These are phyloP conservation scores for Durio zibethinus DNA, from an alignment of 345 rosid species.

Conservation along the genomic window DNA sequence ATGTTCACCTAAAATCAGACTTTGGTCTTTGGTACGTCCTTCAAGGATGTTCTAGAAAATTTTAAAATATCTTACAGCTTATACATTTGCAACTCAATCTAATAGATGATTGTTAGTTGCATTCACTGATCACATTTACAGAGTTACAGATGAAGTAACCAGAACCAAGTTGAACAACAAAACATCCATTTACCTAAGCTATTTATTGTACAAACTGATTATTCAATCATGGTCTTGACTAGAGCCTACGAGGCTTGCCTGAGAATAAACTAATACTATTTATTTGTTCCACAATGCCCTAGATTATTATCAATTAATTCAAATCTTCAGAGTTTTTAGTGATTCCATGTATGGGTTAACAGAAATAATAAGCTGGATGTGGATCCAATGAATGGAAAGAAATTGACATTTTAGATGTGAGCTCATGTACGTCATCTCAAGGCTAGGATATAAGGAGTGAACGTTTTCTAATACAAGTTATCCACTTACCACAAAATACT, in stretches of 20 bases:
- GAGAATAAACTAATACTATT: background rate
- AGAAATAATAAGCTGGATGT: background rate
- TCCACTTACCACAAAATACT: constrained; percentile 74
- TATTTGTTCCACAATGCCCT: background rate
- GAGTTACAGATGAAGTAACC: background rate
- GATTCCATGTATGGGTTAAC: background rate
- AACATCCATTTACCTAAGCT: background rate
- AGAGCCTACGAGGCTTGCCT: background rate
- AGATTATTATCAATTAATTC: background rate
- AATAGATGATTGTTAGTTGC: no score
- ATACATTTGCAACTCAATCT: background rate
- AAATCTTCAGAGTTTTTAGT: background rate
- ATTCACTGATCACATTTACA: background rate
- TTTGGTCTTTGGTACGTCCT: background rate
- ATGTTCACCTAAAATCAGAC: background rate
- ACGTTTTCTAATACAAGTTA: constrained; percentile 6
- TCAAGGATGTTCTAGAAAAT: background rate
- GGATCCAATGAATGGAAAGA: background rate
- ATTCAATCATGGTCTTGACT: background rate
- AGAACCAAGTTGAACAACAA: background rate
- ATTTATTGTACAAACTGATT: background rate
- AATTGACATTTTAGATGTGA: background rate
- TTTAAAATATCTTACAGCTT: background rate
- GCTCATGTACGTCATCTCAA: background rate
- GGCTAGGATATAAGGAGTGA: background rate